phyloP scores from a whole-genome alignment of 306 rosid genomes.

The Clitoria ternatea region DNA sequence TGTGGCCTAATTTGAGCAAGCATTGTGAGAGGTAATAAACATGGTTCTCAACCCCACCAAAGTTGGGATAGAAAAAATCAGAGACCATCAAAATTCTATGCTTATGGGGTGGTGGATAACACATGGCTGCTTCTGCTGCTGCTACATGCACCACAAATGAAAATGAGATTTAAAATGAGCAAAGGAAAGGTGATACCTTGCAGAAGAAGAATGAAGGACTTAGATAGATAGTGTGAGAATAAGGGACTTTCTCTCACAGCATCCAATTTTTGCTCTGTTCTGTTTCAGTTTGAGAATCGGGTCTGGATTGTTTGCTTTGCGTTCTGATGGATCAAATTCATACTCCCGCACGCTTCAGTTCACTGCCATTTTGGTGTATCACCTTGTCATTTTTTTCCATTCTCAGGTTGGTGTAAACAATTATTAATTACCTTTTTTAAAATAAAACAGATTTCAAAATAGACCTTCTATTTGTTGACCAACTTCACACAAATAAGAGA shows the following conservation, averaged over 20 bases:
- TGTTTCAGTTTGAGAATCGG: background rate
- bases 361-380: background rate
- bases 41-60: conserved; percentile 94
- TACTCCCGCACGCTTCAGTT: too few species aligned
- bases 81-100: conserved; percentile 80
- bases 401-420: background rate
- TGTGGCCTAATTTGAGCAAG: conserved; percentile 81
- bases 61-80: conserved; percentile 89
- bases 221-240: background rate
- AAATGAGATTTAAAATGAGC: background rate
- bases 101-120: conserved; percentile 35
- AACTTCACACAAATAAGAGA: too few species aligned
- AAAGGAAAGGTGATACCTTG: background rate
- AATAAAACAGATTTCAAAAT: background rate
- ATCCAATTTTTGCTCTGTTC: background rate
- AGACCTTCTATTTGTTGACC: background rate
- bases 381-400: background rate
- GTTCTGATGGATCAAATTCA: too few species aligned
- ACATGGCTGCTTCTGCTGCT: conserved; percentile 19
- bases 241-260: background rate
- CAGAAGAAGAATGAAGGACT: background rate
- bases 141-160: conserved; percentile 10
- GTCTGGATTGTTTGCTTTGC: background rate
- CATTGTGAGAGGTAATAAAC: conserved; percentile 82
- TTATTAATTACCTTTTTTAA: background rate